Evolutionary conservation across 495 filamentous ascomycete species (phyloP).

Genomic region (Aspergillus saccharolyticus): DNA sequence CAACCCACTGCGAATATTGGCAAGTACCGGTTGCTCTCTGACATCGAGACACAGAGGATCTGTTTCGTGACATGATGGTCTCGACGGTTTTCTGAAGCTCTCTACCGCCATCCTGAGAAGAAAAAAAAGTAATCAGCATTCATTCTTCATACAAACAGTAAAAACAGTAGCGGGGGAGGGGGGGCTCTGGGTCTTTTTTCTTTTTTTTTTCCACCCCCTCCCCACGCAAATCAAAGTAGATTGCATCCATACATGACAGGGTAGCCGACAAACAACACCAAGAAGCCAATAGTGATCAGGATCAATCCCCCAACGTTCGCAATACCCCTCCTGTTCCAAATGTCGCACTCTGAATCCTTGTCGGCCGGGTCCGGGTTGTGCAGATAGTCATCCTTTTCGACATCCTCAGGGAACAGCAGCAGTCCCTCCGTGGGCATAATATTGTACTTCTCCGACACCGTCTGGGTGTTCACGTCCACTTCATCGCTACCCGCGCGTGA

Average conservation of each 20-base stretch:
- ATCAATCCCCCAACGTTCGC: conserved; percentile 62
- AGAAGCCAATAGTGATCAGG: conserved; percentile 56
- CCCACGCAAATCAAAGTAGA: background rate
- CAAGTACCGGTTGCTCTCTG: conserved; percentile 50
- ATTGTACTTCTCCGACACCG: conserved; percentile 73
- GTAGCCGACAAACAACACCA: conserved; percentile 68
- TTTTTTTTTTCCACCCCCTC: no score
- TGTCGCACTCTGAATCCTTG: conserved; percentile 60
- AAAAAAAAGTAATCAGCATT: background rate
- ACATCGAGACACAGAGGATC: conserved; percentile 55
- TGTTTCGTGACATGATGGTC: conserved; percentile 31
- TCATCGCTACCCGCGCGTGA: conserved; percentile 62
- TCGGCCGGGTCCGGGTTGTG: conserved; percentile 69
- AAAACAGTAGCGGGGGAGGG: background rate
- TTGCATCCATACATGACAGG: conserved; percentile 58
- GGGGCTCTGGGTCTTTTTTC: no score
- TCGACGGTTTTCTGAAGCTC: conserved; percentile 21
- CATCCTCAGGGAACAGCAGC: conserved; percentile 68
- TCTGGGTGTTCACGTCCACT: conserved; percentile 67
- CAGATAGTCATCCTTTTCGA: conserved; percentile 73
- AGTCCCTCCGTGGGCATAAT: conserved; percentile 68
- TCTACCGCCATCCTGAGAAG: conserved; percentile 53
- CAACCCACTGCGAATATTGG: conserved; percentile 54
- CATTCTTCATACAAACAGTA: background rate
- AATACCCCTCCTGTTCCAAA: conserved; percentile 62